Base-by-base conservation (phyloP, 176 grass and related monocot genomes). In the Eragrostis curvula region DNA sequence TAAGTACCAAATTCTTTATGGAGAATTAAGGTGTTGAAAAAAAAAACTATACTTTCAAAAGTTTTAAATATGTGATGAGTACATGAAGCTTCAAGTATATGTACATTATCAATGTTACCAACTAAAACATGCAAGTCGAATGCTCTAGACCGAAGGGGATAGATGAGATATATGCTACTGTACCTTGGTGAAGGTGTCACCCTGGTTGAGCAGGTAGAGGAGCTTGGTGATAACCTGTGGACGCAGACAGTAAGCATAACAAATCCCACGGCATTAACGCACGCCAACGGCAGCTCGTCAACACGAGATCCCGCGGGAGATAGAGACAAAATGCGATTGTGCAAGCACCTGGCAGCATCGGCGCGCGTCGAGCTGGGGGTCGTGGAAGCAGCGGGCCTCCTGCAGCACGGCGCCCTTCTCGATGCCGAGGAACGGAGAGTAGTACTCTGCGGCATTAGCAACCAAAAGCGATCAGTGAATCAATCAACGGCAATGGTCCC, bases 371-470 rank as follows among this genome's bases (percentile, higher is more conserved):
- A 99, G 91, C 83, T 99, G 97, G 5, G 91, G 89, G 84, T 99
- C 97, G 69, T 99, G 90, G 87, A 99, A 99, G 75, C 92, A 89
- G 79, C 93, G 90, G 13, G 93, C 97, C 90, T 99, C 97, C 90
- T 99, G 97, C 53, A 96, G 89, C 24, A 99, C 93, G 18, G 97
- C 93, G 28, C 97, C 97, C 85, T 99, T 99, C 87, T 99, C 97
- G 73, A 99, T 96, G 60, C 97, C 97, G 64, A 93, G 91, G 77
- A 99, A 99, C 8, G 97, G 93, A 59, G 93, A 95, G 84, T 96
- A 99, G 70, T 92, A 94, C 82, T 90, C 97, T 94, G 87, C 78
- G 88, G 28, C 52, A 88, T 23, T 29, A 80, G 50, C 71, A 57
- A 60, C 20, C 46, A 89, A 66, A 69, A 44, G 12, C 74, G 2